A percentile compares a stretch with the other conserved stretches of the same genome.
These are phyloP conservation scores for Sporisorium graminicola DNA, from an alignment of 1,284 basidiomycete species.

Conservation along the genomic window DNA sequence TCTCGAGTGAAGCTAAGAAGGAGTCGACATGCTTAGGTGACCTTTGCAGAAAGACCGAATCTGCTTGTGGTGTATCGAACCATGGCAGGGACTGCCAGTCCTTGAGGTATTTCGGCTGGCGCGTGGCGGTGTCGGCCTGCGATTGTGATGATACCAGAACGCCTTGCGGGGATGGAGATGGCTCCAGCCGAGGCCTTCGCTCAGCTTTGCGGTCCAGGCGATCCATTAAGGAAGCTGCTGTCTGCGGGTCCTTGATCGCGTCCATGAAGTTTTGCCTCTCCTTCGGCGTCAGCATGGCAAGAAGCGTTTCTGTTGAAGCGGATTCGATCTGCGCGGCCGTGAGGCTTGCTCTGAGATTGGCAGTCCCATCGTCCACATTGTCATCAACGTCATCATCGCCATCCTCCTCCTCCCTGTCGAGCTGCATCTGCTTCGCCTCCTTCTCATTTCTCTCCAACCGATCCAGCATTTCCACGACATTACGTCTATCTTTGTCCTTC, in stretches of 20 bases:
- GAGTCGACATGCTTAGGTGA: background rate
- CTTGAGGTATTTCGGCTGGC: background rate
- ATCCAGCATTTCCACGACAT: slow-evolving; percentile 37
- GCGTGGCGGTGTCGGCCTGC: background rate
- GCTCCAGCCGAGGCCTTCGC: background rate
- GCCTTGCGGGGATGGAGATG: background rate
- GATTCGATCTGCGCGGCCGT: slow-evolving; percentile 24
- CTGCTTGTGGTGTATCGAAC: slow-evolving; percentile 26
- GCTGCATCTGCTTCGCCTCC: slow-evolving; percentile 3
- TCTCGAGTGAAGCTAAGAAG: slow-evolving; percentile 16
- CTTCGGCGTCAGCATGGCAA: slow-evolving; percentile 44
- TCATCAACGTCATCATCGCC: slow-evolving; percentile 16
- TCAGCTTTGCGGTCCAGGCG: slow-evolving; percentile 30
- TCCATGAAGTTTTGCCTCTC: slow-evolving; percentile 44
- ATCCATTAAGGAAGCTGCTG: slow-evolving; percentile 29
- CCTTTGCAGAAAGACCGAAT: slow-evolving; percentile 1
- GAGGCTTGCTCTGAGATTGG: slow-evolving; percentile 3
- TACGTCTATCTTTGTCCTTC: slow-evolving; percentile 28
- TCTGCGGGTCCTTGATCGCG: slow-evolving; percentile 25
- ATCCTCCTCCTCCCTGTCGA: slow-evolving; percentile 6
- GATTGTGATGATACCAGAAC: slow-evolving; percentile 3
- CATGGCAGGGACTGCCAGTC: slow-evolving; percentile 24
- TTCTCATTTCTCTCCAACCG: slow-evolving; percentile 23
- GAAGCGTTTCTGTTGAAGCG: slow-evolving; percentile 38
- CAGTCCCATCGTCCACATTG: background rate